Conservation (phyloP, 768 basidiomycete species). For the Glaciozyma martinii region DNA sequence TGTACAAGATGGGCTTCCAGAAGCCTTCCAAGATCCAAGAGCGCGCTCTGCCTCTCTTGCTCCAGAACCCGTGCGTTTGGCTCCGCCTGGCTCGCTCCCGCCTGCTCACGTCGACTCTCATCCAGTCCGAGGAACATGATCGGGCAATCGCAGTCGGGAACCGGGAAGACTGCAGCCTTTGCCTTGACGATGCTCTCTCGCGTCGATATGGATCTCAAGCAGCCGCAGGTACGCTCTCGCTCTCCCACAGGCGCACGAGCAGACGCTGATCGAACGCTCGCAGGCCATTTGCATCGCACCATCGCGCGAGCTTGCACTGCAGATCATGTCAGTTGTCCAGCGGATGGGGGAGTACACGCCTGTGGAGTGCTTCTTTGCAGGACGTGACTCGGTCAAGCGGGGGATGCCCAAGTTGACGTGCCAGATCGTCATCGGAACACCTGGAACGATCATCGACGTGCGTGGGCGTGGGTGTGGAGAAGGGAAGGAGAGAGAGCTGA, state of each 20-base stretch:
- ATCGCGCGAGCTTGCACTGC: constrained; percentile 89
- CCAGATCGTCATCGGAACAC: constrained; percentile 90
- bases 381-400: constrained; percentile 56
- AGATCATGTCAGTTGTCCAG: constrained; percentile 90
- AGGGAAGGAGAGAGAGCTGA: background rate
- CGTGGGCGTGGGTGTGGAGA: constrained; percentile 39
- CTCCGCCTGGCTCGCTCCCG: too few species aligned
- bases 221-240: constrained; percentile 58
- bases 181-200: constrained; percentile 94
- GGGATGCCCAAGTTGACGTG: constrained; percentile 53
- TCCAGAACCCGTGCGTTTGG: constrained; percentile 69
- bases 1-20: constrained; percentile 90
- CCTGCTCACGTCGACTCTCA: background rate
- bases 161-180: constrained; percentile 98
- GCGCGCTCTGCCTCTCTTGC: constrained; percentile 80
- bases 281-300: constrained; percentile 97
- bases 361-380: constrained; percentile 89
- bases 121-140: constrained; percentile 94
- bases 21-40: constrained; percentile 99
- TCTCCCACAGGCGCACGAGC: background rate
- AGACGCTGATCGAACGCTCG: background rate
- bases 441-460: constrained; percentile 86
- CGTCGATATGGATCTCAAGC: constrained; percentile 69
- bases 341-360: constrained; percentile 91
- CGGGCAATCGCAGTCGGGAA: constrained; percentile 97